phyloP scores from a whole-genome alignment of 2,329 filamentous ascomycete species.

The Teratosphaeriaceae sp. region DNA sequence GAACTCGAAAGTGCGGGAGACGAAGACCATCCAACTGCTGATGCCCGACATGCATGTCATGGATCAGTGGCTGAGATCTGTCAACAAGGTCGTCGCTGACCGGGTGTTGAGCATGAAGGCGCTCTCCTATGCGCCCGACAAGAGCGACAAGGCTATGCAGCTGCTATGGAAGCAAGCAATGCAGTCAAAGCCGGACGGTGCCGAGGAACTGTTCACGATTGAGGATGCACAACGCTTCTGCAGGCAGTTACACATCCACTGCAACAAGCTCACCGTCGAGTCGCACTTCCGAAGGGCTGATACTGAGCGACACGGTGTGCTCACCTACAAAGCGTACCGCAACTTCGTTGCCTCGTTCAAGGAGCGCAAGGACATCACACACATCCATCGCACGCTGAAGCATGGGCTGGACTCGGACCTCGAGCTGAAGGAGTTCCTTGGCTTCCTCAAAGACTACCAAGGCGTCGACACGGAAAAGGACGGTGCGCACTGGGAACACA shows the following conservation, averaged over 20 bases:
- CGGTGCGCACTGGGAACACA: constrained; percentile 58
- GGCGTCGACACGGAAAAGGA: constrained; percentile 67
- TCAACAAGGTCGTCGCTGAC: constrained; percentile 78
- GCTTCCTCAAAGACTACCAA: constrained; percentile 68
- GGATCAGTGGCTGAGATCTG: constrained; percentile 72
- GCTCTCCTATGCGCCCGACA: constrained; percentile 67
- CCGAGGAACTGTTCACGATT: constrained; percentile 68
- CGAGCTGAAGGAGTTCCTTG: constrained; percentile 64
- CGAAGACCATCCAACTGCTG: constrained; percentile 82
- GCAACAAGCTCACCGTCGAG: constrained; percentile 65
- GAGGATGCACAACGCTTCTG: constrained; percentile 76
- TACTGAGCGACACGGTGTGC: constrained; percentile 52
- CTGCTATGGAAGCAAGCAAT: constrained; percentile 72
- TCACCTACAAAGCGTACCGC: constrained; percentile 77
- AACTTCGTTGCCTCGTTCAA: constrained; percentile 79
- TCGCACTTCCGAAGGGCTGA: constrained; percentile 70
- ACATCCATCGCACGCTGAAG: constrained; percentile 59
- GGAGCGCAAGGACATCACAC: constrained; percentile 71
- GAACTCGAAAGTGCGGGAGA: constrained; percentile 60
- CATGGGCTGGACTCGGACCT: constrained; percentile 50
- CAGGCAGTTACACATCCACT: constrained; percentile 86
- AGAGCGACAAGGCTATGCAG: constrained; percentile 66
- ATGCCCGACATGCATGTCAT: constrained; percentile 67
- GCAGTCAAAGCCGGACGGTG: constrained; percentile 54
- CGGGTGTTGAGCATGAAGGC: constrained; percentile 87